Evolutionary conservation across 805 yeast species (phyloP).

Genomic region (Wickerhamiella lipophila): DNA sequence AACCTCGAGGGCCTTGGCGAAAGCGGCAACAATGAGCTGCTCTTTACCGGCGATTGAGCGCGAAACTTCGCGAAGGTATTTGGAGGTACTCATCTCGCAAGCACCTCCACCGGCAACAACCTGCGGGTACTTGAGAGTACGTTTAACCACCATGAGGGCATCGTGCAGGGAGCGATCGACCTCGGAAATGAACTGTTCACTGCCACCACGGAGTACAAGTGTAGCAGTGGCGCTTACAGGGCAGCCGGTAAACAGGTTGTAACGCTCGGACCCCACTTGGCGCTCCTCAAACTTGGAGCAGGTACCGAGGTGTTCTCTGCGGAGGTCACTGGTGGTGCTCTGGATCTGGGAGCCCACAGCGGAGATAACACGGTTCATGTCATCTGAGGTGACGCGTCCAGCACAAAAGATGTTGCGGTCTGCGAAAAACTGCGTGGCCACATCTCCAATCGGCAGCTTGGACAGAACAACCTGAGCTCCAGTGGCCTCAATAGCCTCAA

Average conservation of each 20-base stretch:
- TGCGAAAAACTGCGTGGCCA: conserved; percentile 98
- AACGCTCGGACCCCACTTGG: conserved; percentile 93
- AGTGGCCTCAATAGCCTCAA: conserved; percentile 64
- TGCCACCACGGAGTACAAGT: conserved; percentile 87
- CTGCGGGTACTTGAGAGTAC: conserved; percentile 74
- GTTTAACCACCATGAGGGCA: conserved; percentile 95
- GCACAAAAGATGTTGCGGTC: conserved; percentile 95
- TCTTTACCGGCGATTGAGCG: conserved; percentile 89
- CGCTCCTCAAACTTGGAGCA: conserved; percentile 80
- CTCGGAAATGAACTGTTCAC: conserved; percentile 95
- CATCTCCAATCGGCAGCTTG: conserved; percentile 91
- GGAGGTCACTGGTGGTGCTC: conserved; percentile 50
- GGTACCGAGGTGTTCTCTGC: conserved; percentile 62
- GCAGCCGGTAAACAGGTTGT: conserved; percentile 84
- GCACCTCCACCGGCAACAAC: conserved; percentile 99
- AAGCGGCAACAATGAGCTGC: conserved; percentile 82
- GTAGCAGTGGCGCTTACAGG: conserved; percentile 91
- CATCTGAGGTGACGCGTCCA: conserved; percentile 81
- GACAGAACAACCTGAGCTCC: conserved; percentile 92
- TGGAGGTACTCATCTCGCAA: conserved; percentile 92
- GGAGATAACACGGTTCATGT: conserved; percentile 78
- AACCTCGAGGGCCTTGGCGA: conserved; percentile 87
- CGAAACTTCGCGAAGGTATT: conserved; percentile 73
- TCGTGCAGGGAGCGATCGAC: conserved; percentile 96
- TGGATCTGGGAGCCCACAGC: conserved; percentile 93